Evolutionary conservation across 2,329 filamentous ascomycete species (phyloP).

Genomic region (Pseudogymnoascus sp.): DNA sequence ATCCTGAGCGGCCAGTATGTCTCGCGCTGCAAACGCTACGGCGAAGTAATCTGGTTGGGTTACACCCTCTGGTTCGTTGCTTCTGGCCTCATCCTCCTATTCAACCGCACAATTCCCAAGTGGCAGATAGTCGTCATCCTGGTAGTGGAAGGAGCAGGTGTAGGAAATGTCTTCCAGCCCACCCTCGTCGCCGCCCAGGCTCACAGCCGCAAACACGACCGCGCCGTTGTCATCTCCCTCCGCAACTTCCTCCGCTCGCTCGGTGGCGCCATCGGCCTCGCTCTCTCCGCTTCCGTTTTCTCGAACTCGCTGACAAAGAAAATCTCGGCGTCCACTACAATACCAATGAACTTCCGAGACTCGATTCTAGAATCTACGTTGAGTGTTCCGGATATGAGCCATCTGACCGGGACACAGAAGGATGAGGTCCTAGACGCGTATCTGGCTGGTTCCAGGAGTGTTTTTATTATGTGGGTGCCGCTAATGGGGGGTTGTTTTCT

Average conservation of each 20-base stretch:
- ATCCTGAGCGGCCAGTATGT: constrained; percentile 49
- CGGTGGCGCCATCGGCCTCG: constrained; percentile 50
- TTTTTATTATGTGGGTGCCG: constrained; percentile 49
- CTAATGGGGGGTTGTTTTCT: constrained; percentile 42
- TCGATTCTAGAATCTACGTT: constrained; percentile 21
- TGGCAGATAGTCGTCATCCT: constrained; percentile 43
- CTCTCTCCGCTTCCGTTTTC: constrained; percentile 45
- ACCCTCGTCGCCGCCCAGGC: constrained; percentile 50
- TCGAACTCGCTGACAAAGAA: constrained; percentile 25
- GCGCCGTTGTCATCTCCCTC: constrained; percentile 53
- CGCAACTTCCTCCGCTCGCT: constrained; percentile 54
- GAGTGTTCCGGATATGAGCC: constrained; percentile 19
- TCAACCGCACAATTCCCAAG: constrained; percentile 35
- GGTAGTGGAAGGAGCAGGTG: constrained; percentile 41
- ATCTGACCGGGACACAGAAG: constrained; percentile 16
- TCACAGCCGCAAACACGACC: constrained; percentile 45
- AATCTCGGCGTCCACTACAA: constrained; percentile 10
- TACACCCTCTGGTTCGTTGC: constrained; percentile 36
- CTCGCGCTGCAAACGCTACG: constrained; percentile 46
- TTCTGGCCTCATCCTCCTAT: constrained; percentile 43
- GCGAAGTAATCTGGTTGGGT: constrained; percentile 44
- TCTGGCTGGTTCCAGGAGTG: constrained; percentile 42
- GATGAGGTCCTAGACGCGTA: constrained; percentile 40
- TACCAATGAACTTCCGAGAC: constrained; percentile 15
- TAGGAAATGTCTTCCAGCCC: constrained; percentile 41